These are phyloP conservation scores for Golubevia sp. DNA, from an alignment of 1,284 basidiomycete species.

Conservation along the genomic window DNA sequence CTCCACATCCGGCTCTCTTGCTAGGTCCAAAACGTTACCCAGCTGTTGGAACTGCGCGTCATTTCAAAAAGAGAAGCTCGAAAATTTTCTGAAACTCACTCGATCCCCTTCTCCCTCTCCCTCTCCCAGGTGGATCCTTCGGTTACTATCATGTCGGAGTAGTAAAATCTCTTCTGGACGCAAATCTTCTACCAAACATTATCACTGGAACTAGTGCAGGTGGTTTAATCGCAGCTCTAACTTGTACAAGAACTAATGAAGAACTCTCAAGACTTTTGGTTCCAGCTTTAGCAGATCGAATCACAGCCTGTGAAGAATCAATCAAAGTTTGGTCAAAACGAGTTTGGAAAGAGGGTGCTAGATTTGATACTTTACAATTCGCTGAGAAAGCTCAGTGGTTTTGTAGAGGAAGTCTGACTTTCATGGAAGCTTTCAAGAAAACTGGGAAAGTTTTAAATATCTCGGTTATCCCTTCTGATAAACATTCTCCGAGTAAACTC, in stretches of 20 bases:
- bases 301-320: constrained; percentile 87
- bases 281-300: constrained; percentile 70
- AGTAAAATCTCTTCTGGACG: constrained; percentile 86
- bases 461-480: constrained; percentile 77
- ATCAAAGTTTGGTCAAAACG: constrained; percentile 75
- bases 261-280: constrained; percentile 74
- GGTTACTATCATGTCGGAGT: constrained; percentile 92
- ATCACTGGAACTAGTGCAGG: constrained; percentile 90
- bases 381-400: constrained; percentile 73
- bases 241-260: constrained; percentile 86
- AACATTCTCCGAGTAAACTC: constrained; percentile 77
- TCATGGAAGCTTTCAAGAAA: constrained; percentile 88
- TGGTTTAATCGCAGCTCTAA: constrained; percentile 71
- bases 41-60: too few species aligned
- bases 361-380: constrained; percentile 71
- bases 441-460: constrained; percentile 90
- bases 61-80: too few species aligned
- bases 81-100: too few species aligned
- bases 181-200: constrained; percentile 82
- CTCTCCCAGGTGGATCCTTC: constrained; percentile 91
- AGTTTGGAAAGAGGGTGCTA: constrained; percentile 84
- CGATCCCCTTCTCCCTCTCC: too few species aligned
- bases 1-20: too few species aligned
- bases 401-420: constrained; percentile 90
- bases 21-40: too few species aligned